These are phyloP conservation scores for Prunus armeniaca DNA, from an alignment of 306 rosid genomes.

Conservation along the genomic window DNA sequence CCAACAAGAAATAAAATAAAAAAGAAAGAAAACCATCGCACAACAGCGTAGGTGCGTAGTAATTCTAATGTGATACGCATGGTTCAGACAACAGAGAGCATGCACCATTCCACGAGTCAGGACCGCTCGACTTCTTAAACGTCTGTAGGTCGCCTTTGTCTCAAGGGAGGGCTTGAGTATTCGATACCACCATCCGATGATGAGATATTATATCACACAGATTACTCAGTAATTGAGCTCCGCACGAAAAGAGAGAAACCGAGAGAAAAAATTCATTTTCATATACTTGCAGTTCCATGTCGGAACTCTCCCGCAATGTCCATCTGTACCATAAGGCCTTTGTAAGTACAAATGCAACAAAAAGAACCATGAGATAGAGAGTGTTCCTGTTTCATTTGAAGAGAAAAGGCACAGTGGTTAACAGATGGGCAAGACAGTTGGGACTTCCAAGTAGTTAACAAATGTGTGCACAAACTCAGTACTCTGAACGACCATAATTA, in stretches of 20 bases:
- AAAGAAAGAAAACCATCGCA: not conserved
- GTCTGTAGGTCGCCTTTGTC: slow-evolving; percentile 45
- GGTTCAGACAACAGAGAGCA: not conserved
- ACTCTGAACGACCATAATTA: slow-evolving; percentile 25
- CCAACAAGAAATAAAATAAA: not conserved
- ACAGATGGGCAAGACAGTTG: not conserved
- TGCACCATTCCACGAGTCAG: not conserved
- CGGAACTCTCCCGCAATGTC: slow-evolving; percentile 64
- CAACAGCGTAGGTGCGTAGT: not conserved
- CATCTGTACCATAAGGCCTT: slow-evolving; percentile 86
- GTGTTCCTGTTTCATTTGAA: slow-evolving; percentile 72
- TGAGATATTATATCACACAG: slow-evolving; percentile 46
- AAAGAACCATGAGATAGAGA: slow-evolving; percentile 54
- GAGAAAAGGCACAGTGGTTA: slow-evolving; percentile 15
- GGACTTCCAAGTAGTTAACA: not conserved
- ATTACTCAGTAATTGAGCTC: slow-evolving; percentile 38
- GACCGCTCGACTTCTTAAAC: slow-evolving; percentile 42
- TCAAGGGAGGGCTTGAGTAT: slow-evolving; percentile 39
- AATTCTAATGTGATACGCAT: not conserved
- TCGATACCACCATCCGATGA: slow-evolving; percentile 45
- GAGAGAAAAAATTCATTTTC: not conserved
- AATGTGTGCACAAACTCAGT: not conserved
- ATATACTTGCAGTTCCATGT: slow-evolving; percentile 65
- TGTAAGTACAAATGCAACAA: slow-evolving; percentile 57
- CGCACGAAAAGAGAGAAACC: not conserved